Conservation (phyloP, 2,329 filamentous ascomycete genomes). For the Exophiala bonariae region DNA sequence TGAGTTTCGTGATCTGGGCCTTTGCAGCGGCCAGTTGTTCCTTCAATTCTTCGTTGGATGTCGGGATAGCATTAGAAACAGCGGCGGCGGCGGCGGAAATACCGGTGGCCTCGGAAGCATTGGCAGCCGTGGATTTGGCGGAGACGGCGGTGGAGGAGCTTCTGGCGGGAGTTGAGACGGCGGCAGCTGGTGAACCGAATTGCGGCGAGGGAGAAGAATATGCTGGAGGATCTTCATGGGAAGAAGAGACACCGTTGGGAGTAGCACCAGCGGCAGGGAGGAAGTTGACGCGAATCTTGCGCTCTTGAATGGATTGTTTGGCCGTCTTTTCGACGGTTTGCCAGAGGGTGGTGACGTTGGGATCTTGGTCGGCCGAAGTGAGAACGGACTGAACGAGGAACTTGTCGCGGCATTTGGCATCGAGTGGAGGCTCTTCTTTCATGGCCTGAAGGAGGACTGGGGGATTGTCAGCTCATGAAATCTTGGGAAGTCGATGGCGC, state of each 20-base stretch:
- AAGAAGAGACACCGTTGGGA: constrained; percentile 34
- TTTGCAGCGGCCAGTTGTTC: constrained; percentile 74
- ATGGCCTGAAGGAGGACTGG: constrained; percentile 93
- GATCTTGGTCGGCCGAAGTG: constrained; percentile 79
- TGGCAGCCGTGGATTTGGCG: constrained; percentile 26
- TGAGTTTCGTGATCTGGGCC: constrained; percentile 68
- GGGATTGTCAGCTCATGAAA: background rate
- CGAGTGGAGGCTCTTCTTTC: constrained; percentile 86
- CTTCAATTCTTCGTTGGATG: constrained; percentile 64
- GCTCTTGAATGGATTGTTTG: constrained; percentile 80
- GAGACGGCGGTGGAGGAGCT: constrained; percentile 18
- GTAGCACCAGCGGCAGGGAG: constrained; percentile 61
- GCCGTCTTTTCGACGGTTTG: constrained; percentile 69
- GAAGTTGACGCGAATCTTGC: constrained; percentile 92
- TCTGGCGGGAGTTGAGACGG: constrained; percentile 32
- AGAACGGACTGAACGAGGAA: constrained; percentile 92
- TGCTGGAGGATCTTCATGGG: constrained; percentile 48
- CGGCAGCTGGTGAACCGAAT: constrained; percentile 46
- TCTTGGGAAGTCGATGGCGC: background rate
- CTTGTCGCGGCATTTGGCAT: constrained; percentile 94
- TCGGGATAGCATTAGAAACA: constrained; percentile 49
- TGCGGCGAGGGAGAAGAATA: constrained; percentile 59
- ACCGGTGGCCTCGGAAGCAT: constrained; percentile 34
- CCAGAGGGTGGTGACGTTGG: constrained; percentile 82
- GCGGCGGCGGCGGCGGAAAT: constrained; percentile 48